Evolutionary conservation across 441 rosid genomes (phyloP).

Genomic region (Gossypium gossypioides): DNA sequence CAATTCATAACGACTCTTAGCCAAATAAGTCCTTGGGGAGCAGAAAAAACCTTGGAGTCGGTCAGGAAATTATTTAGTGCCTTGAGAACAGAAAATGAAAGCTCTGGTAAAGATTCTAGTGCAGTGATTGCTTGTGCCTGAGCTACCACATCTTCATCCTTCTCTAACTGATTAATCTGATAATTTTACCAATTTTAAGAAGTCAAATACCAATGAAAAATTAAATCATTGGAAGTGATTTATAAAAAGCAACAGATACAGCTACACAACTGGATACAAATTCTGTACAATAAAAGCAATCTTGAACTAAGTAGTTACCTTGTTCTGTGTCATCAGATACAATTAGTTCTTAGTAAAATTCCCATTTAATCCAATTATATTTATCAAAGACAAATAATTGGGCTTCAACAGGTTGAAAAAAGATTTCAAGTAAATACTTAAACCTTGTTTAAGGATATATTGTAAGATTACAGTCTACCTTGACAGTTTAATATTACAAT

Average conservation of each 20-base stretch:
- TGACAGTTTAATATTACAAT: not conserved
- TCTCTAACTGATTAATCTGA: conserved; percentile 92
- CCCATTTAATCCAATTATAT: not conserved
- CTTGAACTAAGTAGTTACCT: not conserved
- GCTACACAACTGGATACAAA: not conserved
- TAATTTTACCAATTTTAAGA: conserved; percentile 17
- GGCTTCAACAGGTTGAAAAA: not conserved
- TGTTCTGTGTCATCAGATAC: not conserved
- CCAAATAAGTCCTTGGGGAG: conserved; percentile 17
- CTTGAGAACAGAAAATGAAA: conserved; percentile 68
- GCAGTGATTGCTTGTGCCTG: conserved; percentile 86
- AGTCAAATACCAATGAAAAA: not conserved
- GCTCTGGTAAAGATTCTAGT: conserved; percentile 63
- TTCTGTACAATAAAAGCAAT: not conserved
- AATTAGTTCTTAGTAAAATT: not conserved
- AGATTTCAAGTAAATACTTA: not conserved
- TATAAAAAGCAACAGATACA: conserved; percentile 9
- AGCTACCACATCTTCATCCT: conserved; percentile 95
- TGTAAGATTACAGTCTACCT: not conserved
- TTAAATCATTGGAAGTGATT: not conserved
- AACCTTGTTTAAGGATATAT: not conserved
- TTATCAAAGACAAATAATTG: not conserved
- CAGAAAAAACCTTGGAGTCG: conserved; percentile 66
- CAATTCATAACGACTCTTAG: conserved; percentile 6
- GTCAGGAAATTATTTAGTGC: conserved; percentile 69